These are phyloP conservation scores for Pythium volutum DNA, from an alignment of 352 stramenopile species.

Conservation along the genomic window DNA sequence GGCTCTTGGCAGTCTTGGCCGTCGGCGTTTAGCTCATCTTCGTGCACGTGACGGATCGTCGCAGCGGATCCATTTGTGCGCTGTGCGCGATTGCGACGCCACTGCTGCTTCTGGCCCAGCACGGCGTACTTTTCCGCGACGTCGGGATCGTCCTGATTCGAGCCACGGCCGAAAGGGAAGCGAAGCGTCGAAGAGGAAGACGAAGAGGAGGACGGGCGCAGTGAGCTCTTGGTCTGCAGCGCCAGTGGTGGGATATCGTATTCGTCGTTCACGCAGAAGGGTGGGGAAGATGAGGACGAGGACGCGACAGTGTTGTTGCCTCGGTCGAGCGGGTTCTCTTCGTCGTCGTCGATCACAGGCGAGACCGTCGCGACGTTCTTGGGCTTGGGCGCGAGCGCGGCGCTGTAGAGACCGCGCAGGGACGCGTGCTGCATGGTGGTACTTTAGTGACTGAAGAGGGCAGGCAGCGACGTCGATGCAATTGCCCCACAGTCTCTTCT, in stretches of 20 bases:
- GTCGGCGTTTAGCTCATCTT: conserved; percentile 16
- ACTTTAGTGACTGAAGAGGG: neutral
- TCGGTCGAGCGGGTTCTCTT: conserved; percentile 24
- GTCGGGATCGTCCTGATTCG: conserved; percentile 31
- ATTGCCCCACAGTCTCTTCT: neutral
- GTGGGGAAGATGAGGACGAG: neutral
- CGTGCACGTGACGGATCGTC: conserved; percentile 43
- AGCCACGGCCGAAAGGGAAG: conserved; percentile 31
- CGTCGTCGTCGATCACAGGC: conserved; percentile 43
- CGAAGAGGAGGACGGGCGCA: conserved; percentile 7
- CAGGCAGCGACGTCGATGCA: neutral
- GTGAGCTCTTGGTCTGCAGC: conserved; percentile 27
- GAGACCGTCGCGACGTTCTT: conserved; percentile 54
- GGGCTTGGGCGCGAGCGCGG: conserved; percentile 30
- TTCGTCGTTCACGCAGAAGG: conserved; percentile 2
- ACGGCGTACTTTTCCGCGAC: conserved; percentile 42
- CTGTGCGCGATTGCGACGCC: conserved; percentile 42
- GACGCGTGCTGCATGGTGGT: conserved; percentile 33
- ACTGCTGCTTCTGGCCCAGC: conserved; percentile 64
- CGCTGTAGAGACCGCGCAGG: conserved; percentile 41
- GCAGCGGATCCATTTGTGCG: conserved; percentile 23
- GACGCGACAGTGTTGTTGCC: conserved; percentile 16
- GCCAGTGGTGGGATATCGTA: neutral
- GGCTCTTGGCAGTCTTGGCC: conserved; percentile 17
- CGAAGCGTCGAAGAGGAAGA: conserved; percentile 12